These are phyloP conservation scores for Gonapodya prolifera DNA, from an alignment of 192 early-diverging fungal genomes.

Conservation along the genomic window DNA sequence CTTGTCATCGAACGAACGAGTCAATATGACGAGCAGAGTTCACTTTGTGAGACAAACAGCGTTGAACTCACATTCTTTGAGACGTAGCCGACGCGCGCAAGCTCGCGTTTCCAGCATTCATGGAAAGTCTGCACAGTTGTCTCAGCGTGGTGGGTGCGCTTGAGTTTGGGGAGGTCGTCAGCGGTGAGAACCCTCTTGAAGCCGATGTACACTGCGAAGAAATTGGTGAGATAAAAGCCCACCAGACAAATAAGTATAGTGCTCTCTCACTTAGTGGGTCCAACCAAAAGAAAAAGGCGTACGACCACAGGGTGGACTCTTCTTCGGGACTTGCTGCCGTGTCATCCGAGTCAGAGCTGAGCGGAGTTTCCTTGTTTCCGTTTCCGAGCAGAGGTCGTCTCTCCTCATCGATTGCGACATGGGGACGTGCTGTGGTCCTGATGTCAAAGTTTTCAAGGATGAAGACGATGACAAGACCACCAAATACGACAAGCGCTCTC, in stretches of 20 bases:
- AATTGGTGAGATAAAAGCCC: not conserved
- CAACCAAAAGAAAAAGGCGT: conserved; percentile 83
- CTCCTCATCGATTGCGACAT: not conserved
- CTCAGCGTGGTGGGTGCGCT: not conserved
- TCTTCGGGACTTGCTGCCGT: conserved; percentile 48
- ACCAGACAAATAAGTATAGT: not conserved
- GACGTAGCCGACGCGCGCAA: not conserved
- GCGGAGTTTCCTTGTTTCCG: not conserved
- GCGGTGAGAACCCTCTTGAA: not conserved
- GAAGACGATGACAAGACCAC: not conserved
- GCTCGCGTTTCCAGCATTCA: not conserved
- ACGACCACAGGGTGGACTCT: conserved; percentile 69
- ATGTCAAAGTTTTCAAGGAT: not conserved
- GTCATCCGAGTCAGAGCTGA: not conserved
- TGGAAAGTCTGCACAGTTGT: not conserved
- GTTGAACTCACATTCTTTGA: not conserved
- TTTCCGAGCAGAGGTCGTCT: not conserved
- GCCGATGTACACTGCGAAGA: not conserved
- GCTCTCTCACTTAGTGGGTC: conserved; percentile 31
- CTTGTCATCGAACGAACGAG: not conserved
- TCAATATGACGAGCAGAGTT: not conserved
- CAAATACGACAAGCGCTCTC: not conserved
- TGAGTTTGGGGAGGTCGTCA: not conserved
- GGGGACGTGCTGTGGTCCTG: not conserved
- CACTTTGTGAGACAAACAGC: not conserved